Conservation (phyloP, 345 rosid genomes). For the Atalantia buxifolia region DNA sequence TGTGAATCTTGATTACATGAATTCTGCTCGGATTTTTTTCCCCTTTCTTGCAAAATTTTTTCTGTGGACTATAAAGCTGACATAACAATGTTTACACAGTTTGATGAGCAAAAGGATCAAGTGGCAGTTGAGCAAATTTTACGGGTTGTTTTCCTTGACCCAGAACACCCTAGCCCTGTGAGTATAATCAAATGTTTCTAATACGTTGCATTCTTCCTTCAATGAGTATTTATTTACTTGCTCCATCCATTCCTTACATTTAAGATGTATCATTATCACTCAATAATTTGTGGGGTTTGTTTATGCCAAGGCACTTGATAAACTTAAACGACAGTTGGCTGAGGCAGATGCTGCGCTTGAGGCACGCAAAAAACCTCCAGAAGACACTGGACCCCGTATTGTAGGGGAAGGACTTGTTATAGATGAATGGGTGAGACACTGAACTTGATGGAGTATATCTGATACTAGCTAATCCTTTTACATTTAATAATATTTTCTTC, state of each 20-base stretch:
- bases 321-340: conserved; percentile 56
- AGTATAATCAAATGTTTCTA: conserved; percentile 18
- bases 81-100: conserved; percentile 36
- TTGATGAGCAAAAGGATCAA: conserved; percentile 72
- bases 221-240: not conserved
- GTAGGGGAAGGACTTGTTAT: conserved; percentile 70
- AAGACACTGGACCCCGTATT: conserved; percentile 42
- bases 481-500: not conserved
- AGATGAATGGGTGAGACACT: conserved; percentile 65
- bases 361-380: conserved; percentile 54
- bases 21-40: not conserved
- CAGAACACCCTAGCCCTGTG: conserved; percentile 49
- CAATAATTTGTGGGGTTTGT: not conserved
- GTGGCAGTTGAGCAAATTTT: conserved; percentile 62
- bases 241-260: not conserved
- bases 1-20: not conserved
- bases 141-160: conserved; percentile 65
- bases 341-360: conserved; percentile 64
- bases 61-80: not conserved
- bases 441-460: not conserved
- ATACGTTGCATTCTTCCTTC: not conserved
- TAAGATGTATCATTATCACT: not conserved
- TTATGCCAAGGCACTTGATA: conserved; percentile 44
- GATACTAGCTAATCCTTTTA: not conserved
- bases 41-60: not conserved